Evolutionary conservation across 2,329 filamentous ascomycete species (phyloP).

Genomic region (Madurella fahalii): DNA sequence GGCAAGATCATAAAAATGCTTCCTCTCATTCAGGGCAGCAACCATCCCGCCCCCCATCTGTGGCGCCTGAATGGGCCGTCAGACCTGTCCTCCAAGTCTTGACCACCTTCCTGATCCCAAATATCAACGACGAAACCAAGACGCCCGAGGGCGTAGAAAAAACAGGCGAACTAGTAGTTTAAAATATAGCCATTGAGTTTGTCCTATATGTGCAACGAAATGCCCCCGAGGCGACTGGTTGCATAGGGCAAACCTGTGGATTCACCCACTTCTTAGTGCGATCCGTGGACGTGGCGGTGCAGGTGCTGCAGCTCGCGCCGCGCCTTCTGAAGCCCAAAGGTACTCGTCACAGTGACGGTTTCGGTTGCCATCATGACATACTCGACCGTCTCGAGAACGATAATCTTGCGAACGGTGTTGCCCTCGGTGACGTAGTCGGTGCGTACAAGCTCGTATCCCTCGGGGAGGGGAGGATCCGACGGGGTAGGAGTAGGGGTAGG

Average conservation of each 20-base stretch:
- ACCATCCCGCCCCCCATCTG: background rate
- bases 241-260: slow-evolving; percentile 3
- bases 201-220: slow-evolving; percentile 16
- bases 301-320: slow-evolving; percentile 36
- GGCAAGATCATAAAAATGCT: slow-evolving; percentile 12
- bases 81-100: background rate
- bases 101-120: background rate
- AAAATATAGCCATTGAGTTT: slow-evolving; percentile 11
- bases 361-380: slow-evolving; percentile 46
- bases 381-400: slow-evolving; percentile 53
- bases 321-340: slow-evolving; percentile 26
- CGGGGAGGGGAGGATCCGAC: slow-evolving; percentile 29
- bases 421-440: slow-evolving; percentile 52
- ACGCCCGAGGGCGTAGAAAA: slow-evolving; percentile 11
- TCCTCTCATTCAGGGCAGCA: slow-evolving; percentile 9
- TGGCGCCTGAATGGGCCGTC: slow-evolving; percentile 1
- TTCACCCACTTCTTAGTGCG: slow-evolving; percentile 5
- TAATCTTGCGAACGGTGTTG: slow-evolving; percentile 50
- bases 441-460: slow-evolving; percentile 41
- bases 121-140: slow-evolving; percentile 12
- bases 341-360: slow-evolving; percentile 37
- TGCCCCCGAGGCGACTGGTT: background rate
- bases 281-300: slow-evolving; percentile 33
- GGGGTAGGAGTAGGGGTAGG: slow-evolving; percentile 28
- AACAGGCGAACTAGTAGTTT: slow-evolving; percentile 7